phyloP scores from a whole-genome alignment of 2,329 filamentous ascomycete genomes.

The Clonostachys byssicola region DNA sequence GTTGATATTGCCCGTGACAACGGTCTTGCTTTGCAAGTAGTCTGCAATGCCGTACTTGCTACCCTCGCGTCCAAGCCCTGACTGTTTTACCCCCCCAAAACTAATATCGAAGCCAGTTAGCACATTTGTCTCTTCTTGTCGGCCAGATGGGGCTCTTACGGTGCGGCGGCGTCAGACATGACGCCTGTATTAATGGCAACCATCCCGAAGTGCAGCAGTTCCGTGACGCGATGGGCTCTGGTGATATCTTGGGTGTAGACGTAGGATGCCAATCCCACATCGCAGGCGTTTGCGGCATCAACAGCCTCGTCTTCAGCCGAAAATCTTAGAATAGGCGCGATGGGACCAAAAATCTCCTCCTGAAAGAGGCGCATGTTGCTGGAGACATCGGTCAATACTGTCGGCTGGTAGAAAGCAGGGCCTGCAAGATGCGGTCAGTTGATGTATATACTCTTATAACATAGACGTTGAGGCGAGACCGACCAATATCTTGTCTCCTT shows the following conservation, averaged over 20 bases:
- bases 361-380: conserved; percentile 60
- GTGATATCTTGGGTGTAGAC: conserved; percentile 55
- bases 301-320: conserved; percentile 69
- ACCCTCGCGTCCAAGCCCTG: conserved; percentile 32
- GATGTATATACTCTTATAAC: too few relatives aligned
- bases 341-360: conserved; percentile 75
- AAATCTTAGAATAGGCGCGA: conserved; percentile 68
- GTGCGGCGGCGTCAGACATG: conserved; percentile 15
- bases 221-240: conserved; percentile 33
- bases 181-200: conserved; percentile 58
- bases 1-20: conserved; percentile 35
- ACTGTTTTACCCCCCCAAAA: conserved; percentile 35
- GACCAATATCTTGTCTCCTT: conserved; percentile 56
- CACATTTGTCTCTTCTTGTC: conserved; percentile 5
- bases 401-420: conserved; percentile 67
- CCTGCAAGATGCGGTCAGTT: conserved; percentile 36
- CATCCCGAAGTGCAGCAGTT: conserved; percentile 60
- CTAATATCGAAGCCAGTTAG: conserved; percentile 23
- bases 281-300: conserved; percentile 61
- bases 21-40: conserved; percentile 49
- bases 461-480: too few relatives aligned
- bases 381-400: conserved; percentile 65
- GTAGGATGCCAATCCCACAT: conserved; percentile 74
- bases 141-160: conserved; percentile 9
- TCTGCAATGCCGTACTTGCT: conserved; percentile 41